Base-by-base conservation (phyloP, 257 asterid species). In the Cordia subcordata region DNA sequence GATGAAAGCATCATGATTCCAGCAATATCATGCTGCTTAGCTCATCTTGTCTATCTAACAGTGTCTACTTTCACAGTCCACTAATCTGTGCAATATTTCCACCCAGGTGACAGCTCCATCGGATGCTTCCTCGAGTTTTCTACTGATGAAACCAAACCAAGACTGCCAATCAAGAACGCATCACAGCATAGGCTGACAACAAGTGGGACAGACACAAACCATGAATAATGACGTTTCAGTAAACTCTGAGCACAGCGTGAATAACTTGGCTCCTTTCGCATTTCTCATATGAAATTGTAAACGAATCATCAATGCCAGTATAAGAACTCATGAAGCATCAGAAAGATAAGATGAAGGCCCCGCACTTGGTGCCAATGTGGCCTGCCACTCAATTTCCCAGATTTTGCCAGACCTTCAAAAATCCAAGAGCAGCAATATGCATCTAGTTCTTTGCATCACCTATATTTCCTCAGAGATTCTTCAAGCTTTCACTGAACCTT, bases 401-500 rank as follows among this genome's bases (percentile, higher is more conserved):
- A 27, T n/a, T n/a, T n/a, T 27, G 35, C 35, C 35, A 27, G 35
- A 27, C 35, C 35, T 27, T 27, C 4, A 6, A 27, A 6, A 27
- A 6, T 27, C 35, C 6, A 1, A 27, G 6, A 27, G 35, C 47
- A 14, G 47, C 15, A 42, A 42, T 42, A 42, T 10, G 15, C 47
- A 14, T 4, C 47, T 10, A 1, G 15, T 42, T 8, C 47, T 42
- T 14, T 42, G 4, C 10, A 11, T 42, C 47, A 42, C 47, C 47
- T 10, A 21, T 11, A 50, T n/a, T 12, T 35, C 55, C 40, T 4
- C 4, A 56, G 18, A 56, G 15, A 60, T 44, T 20, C 27, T 69
- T 45, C n/a, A n/a, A 46, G 49, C 35, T 32, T 57, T 71, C 68
- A 78, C 11, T 62, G 71, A 55, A 39, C 81, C 77, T 82, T 82